These are phyloP conservation scores for Sarocladiaceae sp. DNA, from an alignment of 2,329 filamentous ascomycete genomes.

Conservation along the genomic window DNA sequence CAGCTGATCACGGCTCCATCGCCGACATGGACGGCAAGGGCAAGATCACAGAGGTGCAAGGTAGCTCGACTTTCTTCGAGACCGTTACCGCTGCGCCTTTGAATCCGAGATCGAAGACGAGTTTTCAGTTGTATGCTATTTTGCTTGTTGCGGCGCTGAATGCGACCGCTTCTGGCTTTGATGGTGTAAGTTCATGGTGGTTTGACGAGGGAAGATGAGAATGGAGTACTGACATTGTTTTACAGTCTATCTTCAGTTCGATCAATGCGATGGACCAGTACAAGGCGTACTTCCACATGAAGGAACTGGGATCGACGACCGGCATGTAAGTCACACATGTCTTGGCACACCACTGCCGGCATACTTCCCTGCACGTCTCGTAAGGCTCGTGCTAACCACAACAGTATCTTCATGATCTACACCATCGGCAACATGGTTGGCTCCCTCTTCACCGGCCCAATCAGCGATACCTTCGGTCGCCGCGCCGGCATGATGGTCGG, in stretches of 20 bases:
- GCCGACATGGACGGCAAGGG: slow-evolving; percentile 17
- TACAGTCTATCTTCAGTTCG: slow-evolving; percentile 24
- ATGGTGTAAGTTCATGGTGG: slow-evolving; percentile 23
- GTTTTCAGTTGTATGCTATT: slow-evolving; percentile 30
- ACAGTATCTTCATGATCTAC: slow-evolving; percentile 39
- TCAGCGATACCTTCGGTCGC: slow-evolving; percentile 36
- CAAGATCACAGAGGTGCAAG: slow-evolving; percentile 23
- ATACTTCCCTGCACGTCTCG: slow-evolving; percentile 13
- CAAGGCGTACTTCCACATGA: slow-evolving; percentile 23
- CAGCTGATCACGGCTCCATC: slow-evolving; percentile 13
- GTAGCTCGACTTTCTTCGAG: slow-evolving; percentile 22
- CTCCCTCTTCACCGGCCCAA: slow-evolving; percentile 33
- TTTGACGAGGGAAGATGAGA: neutral
- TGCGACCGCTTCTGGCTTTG: slow-evolving; percentile 32
- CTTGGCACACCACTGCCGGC: no score
- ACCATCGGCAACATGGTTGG: slow-evolving; percentile 39
- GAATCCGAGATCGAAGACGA: slow-evolving; percentile 28
- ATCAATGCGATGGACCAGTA: slow-evolving; percentile 28
- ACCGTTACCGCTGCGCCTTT: slow-evolving; percentile 23
- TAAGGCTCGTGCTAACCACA: slow-evolving; percentile 20
- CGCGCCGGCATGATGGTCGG: slow-evolving; percentile 37
- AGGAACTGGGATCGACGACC: slow-evolving; percentile 21
- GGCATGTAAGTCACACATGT: slow-evolving; percentile 20
- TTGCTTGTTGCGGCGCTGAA: slow-evolving; percentile 32
- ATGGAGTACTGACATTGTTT: neutral